Percentiles rank a stretch among this genome's conserved stretches.
phyloP scores from a whole-genome alignment of 257 asterid genomes.

The Nicotiana noctiflora region DNA sequence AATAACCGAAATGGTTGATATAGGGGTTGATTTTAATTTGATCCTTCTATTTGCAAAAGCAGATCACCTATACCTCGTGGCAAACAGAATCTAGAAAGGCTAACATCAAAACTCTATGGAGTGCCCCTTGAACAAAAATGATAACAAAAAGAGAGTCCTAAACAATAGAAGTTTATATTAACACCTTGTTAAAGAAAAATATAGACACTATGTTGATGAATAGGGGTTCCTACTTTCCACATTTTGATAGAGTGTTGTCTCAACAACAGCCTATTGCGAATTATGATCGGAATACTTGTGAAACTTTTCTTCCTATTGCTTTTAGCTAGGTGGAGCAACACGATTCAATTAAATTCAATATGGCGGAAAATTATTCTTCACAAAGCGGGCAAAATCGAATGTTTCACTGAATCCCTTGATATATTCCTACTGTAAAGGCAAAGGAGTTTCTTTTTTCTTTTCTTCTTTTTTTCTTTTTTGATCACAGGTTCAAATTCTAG shows the following conservation, averaged over 20 bases:
- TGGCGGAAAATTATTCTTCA: too few species aligned
- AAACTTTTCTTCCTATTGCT: background rate
- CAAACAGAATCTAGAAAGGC: background rate
- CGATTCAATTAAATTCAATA: too few species aligned
- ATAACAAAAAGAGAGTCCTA: background rate
- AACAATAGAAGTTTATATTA: background rate
- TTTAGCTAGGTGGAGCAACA: too few species aligned
- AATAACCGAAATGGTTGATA: background rate
- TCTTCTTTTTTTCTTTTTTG: too few species aligned
- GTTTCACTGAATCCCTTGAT: too few species aligned
- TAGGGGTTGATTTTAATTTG: background rate
- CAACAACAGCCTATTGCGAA: background rate
- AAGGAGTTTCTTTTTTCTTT: too few species aligned
- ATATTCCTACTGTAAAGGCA: too few species aligned
- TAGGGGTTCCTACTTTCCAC: background rate
- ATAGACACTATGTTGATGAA: background rate
- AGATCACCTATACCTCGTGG: background rate
- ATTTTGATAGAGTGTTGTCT: background rate
- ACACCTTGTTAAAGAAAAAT: too few species aligned
- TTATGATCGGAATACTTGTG: background rate
- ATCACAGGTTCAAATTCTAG: too few species aligned
- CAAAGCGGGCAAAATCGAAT: too few species aligned
- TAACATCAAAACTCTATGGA: background rate
- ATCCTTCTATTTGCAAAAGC: background rate
- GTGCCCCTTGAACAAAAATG: background rate